Conservation (phyloP, 805 yeast genomes). For the Osmozyma mogii region DNA sequence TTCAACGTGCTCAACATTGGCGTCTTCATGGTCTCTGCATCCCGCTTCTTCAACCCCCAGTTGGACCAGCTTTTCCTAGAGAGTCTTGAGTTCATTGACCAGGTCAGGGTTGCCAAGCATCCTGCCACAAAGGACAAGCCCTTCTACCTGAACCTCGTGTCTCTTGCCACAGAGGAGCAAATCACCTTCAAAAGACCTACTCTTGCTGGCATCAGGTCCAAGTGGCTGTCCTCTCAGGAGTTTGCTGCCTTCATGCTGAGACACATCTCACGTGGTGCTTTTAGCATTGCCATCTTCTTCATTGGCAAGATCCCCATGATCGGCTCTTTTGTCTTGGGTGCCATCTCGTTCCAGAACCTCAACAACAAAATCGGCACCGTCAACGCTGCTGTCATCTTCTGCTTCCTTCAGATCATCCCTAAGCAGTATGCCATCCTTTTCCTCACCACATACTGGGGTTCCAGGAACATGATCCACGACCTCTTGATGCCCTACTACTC, state of each 20-base stretch:
- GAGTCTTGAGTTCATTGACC: conserved; percentile 33
- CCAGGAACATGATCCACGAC: conserved; percentile 36
- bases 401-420: conserved; percentile 29
- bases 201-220: conserved; percentile 1
- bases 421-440: conserved; percentile 25
- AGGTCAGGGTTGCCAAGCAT: conserved; percentile 20
- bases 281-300: conserved; percentile 23
- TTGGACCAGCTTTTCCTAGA: conserved; percentile 33
- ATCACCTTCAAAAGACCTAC: background rate
- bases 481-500: conserved; percentile 45
- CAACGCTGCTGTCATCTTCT: conserved; percentile 32
- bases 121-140: conserved; percentile 17
- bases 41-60: conserved; percentile 28
- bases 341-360: conserved; percentile 36
- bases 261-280: conserved; percentile 11
- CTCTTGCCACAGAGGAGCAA: conserved; percentile 4
- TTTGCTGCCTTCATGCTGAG: conserved; percentile 14
- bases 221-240: conserved; percentile 13
- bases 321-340: conserved; percentile 35
- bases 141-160: conserved; percentile 10
- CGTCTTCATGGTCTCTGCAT: conserved; percentile 30
- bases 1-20: conserved; percentile 32
- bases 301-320: conserved; percentile 34
- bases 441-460: conserved; percentile 40
- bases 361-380: conserved; percentile 39